These are phyloP conservation scores for Venturia aucupariae DNA, from an alignment of 2,329 filamentous ascomycete species.

Conservation along the genomic window DNA sequence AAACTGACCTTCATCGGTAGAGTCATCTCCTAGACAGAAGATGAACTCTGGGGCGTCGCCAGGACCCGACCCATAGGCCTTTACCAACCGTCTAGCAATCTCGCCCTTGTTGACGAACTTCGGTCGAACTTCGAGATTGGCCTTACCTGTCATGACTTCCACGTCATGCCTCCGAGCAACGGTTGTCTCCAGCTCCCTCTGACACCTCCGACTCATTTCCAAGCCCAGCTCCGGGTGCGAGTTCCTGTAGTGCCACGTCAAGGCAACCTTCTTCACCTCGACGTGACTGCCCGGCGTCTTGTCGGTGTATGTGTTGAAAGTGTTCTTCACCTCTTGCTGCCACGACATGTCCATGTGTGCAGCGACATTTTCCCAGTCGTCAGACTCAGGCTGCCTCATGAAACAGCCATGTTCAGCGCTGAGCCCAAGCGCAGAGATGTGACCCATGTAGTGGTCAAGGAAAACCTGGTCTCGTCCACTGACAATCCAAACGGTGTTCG, in stretches of 20 bases:
- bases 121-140: conserved; percentile 92
- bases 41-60: conserved; percentile 55
- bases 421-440: conserved; percentile 81
- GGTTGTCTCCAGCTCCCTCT: conserved; percentile 68
- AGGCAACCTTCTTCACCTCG: conserved; percentile 83
- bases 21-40: conserved; percentile 87
- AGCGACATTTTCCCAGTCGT: conserved; percentile 81
- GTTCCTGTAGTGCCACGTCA: conserved; percentile 95
- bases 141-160: conserved; percentile 94
- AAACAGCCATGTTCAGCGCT: conserved; percentile 97
- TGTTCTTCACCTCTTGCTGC: conserved; percentile 74
- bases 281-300: conserved; percentile 80
- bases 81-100: conserved; percentile 76
- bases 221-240: conserved; percentile 78
- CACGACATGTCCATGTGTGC: conserved; percentile 84
- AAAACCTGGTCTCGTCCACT: conserved; percentile 91
- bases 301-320: conserved; percentile 85
- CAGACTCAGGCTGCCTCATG: conserved; percentile 67
- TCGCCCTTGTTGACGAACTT: conserved; percentile 97
- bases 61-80: conserved; percentile 47
- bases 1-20: conserved; percentile 81
- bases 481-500: conserved; percentile 96
- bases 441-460: conserved; percentile 81
- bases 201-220: conserved; percentile 71
- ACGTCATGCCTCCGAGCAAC: conserved; percentile 67